phyloP scores from a whole-genome alignment of 495 filamentous ascomycete species.

The Neurospora sp. region DNA sequence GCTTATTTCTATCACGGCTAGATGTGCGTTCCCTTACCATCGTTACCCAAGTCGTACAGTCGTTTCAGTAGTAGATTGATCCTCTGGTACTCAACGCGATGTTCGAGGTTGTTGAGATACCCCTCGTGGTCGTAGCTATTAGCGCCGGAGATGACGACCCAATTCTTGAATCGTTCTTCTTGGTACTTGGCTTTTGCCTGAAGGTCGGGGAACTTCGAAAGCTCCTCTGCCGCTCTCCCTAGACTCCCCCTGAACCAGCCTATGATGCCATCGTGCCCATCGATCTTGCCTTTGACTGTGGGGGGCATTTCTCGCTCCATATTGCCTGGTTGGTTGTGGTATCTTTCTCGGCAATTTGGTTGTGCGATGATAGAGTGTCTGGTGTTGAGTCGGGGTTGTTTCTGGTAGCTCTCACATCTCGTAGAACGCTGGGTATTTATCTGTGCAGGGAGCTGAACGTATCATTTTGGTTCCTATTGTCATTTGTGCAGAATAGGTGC shows the following conservation, averaged over 20 bases:
- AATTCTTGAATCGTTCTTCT: background rate
- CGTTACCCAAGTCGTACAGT: background rate
- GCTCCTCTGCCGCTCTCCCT: background rate
- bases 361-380: background rate
- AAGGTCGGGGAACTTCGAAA: background rate
- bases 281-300: background rate
- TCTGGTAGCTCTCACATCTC: background rate
- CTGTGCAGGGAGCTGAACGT: background rate
- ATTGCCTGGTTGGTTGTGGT: background rate
- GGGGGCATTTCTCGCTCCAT: background rate
- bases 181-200: background rate
- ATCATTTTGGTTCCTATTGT: background rate
- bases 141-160: background rate
- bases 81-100: background rate
- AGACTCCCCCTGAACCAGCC: background rate
- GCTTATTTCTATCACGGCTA: no score
- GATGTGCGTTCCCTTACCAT: background rate
- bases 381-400: background rate
- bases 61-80: background rate
- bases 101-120: background rate
- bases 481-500: background rate
- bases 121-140: background rate
- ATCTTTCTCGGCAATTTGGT: background rate
- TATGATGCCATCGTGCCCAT: background rate
- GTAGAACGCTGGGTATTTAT: background rate